Percentiles rank a stretch among this genome's conserved stretches.
Conservation (phyloP, 495 filamentous ascomycete species). For the Aspergillus carlsbadensis region DNA sequence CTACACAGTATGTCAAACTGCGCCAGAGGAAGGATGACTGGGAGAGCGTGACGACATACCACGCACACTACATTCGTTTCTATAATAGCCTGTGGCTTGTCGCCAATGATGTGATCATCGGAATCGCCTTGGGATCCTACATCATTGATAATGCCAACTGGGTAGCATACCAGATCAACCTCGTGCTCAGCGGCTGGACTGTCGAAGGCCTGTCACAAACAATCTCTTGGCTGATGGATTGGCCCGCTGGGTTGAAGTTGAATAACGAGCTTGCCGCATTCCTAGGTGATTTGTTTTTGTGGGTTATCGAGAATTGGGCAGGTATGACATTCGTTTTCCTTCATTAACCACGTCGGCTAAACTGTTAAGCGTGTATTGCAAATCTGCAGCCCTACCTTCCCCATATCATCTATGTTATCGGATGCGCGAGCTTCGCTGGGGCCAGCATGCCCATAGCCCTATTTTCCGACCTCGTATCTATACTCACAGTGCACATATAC, state of each 20-base stretch:
- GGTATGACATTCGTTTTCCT: slow-evolving; percentile 43
- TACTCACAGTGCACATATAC: slow-evolving; percentile 94
- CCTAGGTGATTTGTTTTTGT: slow-evolving; percentile 89
- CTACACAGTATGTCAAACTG: slow-evolving; percentile 90
- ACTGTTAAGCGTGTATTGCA: slow-evolving; percentile 60
- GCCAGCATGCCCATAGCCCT: slow-evolving; percentile 96
- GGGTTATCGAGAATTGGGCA: slow-evolving; percentile 98
- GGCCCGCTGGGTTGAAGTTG: slow-evolving; percentile 96
- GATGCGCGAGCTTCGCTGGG: slow-evolving; percentile 90
- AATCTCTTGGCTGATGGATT: slow-evolving; percentile 94
- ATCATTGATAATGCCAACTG: slow-evolving; percentile 91
- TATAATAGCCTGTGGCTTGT: slow-evolving; percentile 99
- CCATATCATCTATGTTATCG: slow-evolving; percentile 86
- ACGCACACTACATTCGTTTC: slow-evolving; percentile 98
- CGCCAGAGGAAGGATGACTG: slow-evolving; percentile 87
- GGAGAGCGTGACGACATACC: slow-evolving; percentile 92
- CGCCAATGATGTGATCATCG: slow-evolving; percentile 97
- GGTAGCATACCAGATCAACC: slow-evolving; percentile 81
- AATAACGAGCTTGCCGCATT: slow-evolving; percentile 94
- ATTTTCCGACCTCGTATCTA: slow-evolving; percentile 89
- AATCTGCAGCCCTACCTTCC: slow-evolving; percentile 78
- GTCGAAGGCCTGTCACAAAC: slow-evolving; percentile 85
- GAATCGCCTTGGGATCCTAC: slow-evolving; percentile 92
- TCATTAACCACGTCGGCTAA: slow-evolving; percentile 16
- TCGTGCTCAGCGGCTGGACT: slow-evolving; percentile 76